phyloP scores from a whole-genome alignment of 2,329 filamentous ascomycete genomes.

The Plectosphaerella plurivora region DNA sequence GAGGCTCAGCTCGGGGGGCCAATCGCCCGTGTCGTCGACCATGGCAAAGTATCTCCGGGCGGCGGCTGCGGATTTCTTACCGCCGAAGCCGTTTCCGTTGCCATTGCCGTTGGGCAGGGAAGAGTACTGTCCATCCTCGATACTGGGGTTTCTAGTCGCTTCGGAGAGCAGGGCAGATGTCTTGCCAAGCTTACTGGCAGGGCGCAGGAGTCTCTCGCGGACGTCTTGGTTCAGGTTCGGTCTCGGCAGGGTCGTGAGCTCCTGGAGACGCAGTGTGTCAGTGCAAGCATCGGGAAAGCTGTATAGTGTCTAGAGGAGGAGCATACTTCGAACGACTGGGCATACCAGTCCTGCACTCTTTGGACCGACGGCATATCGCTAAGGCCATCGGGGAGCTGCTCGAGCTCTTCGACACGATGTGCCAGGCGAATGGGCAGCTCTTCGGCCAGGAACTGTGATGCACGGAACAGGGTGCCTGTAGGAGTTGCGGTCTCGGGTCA shows the following conservation, averaged over 20 bases:
- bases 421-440: constrained; percentile 95
- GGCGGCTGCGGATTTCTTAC: constrained; percentile 44
- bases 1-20: constrained; percentile 89
- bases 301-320: constrained; percentile 4
- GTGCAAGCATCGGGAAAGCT: constrained; percentile 5
- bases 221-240: constrained; percentile 73
- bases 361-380: constrained; percentile 97
- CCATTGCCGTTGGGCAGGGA: constrained; percentile 33
- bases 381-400: constrained; percentile 87
- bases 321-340: constrained; percentile 94
- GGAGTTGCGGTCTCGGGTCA: background rate
- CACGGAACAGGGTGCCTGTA: constrained; percentile 88
- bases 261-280: constrained; percentile 43
- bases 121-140: constrained; percentile 76
- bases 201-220: constrained; percentile 71
- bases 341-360: constrained; percentile 96
- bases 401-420: constrained; percentile 92
- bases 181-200: constrained; percentile 51
- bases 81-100: constrained; percentile 40
- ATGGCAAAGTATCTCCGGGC: constrained; percentile 82
- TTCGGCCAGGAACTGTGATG: constrained; percentile 96
- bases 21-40: constrained; percentile 81
- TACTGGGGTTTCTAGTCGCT: constrained; percentile 84
- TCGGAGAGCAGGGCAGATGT: constrained; percentile 68
- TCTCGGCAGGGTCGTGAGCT: constrained; percentile 83